Conservation (phyloP, 768 basidiomycete genomes). For the Dioszegia aurantiaca region DNA sequence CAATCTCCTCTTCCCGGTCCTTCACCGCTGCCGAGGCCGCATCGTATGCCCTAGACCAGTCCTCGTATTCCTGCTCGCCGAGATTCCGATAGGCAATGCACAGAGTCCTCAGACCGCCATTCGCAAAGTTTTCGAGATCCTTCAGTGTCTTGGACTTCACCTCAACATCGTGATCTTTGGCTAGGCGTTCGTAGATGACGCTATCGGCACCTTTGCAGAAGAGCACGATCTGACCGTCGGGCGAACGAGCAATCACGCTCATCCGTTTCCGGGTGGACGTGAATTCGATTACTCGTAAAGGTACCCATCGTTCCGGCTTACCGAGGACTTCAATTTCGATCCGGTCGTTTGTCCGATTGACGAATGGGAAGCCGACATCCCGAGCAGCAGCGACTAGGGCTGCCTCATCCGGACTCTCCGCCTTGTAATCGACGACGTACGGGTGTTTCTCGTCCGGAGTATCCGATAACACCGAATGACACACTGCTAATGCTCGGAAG, state of each 20-base stretch:
- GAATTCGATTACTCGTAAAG: slow-evolving; percentile 84
- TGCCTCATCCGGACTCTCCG: slow-evolving; percentile 93
- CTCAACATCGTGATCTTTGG: slow-evolving; percentile 67
- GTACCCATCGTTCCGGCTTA: slow-evolving; percentile 73
- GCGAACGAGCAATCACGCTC: slow-evolving; percentile 83
- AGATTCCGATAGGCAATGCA: slow-evolving; percentile 80
- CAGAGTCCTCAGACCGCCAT: slow-evolving; percentile 83
- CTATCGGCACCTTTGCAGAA: slow-evolving; percentile 98
- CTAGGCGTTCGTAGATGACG: slow-evolving; percentile 83
- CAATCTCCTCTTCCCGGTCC: slow-evolving; percentile 86
- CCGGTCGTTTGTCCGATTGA: slow-evolving; percentile 67
- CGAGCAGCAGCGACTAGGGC: slow-evolving; percentile 88
- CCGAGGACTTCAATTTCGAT: slow-evolving; percentile 92
- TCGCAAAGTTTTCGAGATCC: slow-evolving; percentile 93
- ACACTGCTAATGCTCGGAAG: slow-evolving; percentile 91
- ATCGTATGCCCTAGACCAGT: slow-evolving; percentile 78
- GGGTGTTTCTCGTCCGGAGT: slow-evolving; percentile 65
- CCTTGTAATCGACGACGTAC: slow-evolving; percentile 78
- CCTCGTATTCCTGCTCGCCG: slow-evolving; percentile 75
- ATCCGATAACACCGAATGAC: slow-evolving; percentile 81
- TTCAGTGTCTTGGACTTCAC: slow-evolving; percentile 73
- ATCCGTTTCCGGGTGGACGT: slow-evolving; percentile 91
- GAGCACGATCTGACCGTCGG: slow-evolving; percentile 75
- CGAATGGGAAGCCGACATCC: slow-evolving; percentile 88
- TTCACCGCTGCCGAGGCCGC: slow-evolving; percentile 71